Evolutionary conservation across 768 basidiomycete species (phyloP).

Genomic region (Lentinula boryana): DNA sequence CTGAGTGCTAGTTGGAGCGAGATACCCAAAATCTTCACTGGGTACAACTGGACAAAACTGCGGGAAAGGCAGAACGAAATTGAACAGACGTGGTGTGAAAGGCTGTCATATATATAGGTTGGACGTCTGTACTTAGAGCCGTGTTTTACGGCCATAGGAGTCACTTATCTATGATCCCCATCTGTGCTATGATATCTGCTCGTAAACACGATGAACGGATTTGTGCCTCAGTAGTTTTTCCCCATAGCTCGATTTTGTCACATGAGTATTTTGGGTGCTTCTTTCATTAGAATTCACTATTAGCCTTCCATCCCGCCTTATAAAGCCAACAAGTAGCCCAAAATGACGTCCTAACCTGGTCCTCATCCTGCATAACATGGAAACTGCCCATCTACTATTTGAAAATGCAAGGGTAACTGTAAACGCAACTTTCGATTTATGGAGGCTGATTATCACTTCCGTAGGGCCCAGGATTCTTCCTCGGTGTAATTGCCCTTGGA

Average conservation of each 20-base stretch:
- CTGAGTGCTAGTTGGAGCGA: not conserved
- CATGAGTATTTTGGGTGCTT: not conserved
- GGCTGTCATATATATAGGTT: not conserved
- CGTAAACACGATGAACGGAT: not conserved
- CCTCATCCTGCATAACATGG: not conserved
- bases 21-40: not conserved
- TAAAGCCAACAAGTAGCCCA: not conserved
- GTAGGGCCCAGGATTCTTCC: not conserved
- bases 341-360: not conserved
- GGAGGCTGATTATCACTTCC: not conserved
- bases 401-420: not conserved
- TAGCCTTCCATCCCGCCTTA: not conserved
- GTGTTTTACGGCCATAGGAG: not conserved
- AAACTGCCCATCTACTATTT: not conserved
- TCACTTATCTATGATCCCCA: not conserved
- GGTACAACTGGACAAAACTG: not conserved
- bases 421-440: not conserved
- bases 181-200: not conserved
- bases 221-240: not conserved
- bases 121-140: not conserved
- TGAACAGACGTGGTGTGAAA: not conserved
- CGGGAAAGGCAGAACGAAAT: not conserved
- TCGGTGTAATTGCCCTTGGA: not conserved
- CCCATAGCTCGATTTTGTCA: not conserved
- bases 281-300: not conserved